Evolutionary conservation across 75 land plant genomes (phyloP), one percentile per base, ranked within the genome.

Genomic region (Larix kaempferi): DNA sequence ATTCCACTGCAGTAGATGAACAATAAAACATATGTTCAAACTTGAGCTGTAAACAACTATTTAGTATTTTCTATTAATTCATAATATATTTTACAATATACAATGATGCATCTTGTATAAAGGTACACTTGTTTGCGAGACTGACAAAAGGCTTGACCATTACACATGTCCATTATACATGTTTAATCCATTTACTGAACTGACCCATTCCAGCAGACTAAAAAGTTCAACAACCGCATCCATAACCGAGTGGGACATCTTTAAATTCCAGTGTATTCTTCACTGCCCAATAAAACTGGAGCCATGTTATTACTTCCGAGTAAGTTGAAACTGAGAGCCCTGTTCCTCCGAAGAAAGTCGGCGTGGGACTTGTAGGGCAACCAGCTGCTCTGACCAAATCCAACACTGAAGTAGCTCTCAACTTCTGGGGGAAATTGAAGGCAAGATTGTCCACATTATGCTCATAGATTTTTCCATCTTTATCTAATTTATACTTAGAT

Each of bases 381-480:
- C 92, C 83, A 49, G 92, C 76, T 14, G 88, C 87, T n/a, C 74
- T 29, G n/a, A 89, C 98, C 82, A 94, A 75, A 74, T 94, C 95
- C 78, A 96, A 71, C 66, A 94, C 95, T 5, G 89, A 81, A 11
- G 80, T 83, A 7, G 91, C 76, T 10, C 15, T 57, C 77, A 71
- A 77, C 44, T 71, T 79, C 74, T 63, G 78, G 7, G 93, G 95
- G 66, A 86, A 87, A 78, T 91, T 91, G 65, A 85, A 80, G 16
- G 90, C 94, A 29, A 93, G 76, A 26, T 93, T 93, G 69, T 93
- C 94, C 10, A 93, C 90, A 74, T 88, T 86, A 76, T 93, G 96
- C 79, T 93, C 96, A 67, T 91, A 93, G 71, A 93, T 93, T 56
- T 87, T 91, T 23, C 96, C 94, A 74, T 86, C 83, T 69, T 89